A percentile compares a stretch with the other conserved stretches of the same genome.
These are phyloP conservation scores for Umbellularia californica DNA, from an alignment of 164 flowering plant genomes.

Conservation along the genomic window DNA sequence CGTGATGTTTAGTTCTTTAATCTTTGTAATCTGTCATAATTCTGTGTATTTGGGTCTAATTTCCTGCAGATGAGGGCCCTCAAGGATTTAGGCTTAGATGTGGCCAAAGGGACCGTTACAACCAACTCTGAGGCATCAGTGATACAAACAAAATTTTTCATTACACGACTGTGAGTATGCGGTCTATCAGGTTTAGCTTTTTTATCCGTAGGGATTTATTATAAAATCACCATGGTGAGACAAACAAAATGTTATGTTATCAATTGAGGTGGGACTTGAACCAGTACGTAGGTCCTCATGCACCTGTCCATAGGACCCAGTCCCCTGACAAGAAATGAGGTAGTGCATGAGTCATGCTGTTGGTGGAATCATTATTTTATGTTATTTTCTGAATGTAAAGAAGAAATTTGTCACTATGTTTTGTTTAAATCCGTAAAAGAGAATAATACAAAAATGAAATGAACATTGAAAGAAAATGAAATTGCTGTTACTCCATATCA, in stretches of 20 bases:
- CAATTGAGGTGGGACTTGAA: no score
- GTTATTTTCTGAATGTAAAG: not conserved
- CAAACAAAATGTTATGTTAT: no score
- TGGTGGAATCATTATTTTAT: no score
- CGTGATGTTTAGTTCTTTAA: slow-evolving; percentile 6
- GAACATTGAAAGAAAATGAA: no score
- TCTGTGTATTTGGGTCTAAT: not conserved
- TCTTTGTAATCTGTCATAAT: not conserved
- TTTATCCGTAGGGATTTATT: not conserved
- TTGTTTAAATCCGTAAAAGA: not conserved
- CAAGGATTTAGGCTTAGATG: slow-evolving; percentile 78
- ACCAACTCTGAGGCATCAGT: slow-evolving; percentile 55
- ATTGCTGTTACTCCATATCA: not conserved
- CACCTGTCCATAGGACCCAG: no score
- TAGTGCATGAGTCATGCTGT: no score
- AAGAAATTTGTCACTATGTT: not conserved
- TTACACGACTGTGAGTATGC: slow-evolving; percentile 58
- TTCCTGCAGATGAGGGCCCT: slow-evolving; percentile 79
- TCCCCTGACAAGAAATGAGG: no score
- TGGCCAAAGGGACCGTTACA: slow-evolving; percentile 74
- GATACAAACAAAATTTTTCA: slow-evolving; percentile 64
- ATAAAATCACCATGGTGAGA: not conserved
- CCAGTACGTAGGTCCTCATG: no score
- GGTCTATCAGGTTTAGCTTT: slow-evolving; percentile 1
- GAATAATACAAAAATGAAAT: no score